These are phyloP conservation scores for Tubosaeta sp. DNA, from an alignment of 768 basidiomycete genomes.

Conservation along the genomic window DNA sequence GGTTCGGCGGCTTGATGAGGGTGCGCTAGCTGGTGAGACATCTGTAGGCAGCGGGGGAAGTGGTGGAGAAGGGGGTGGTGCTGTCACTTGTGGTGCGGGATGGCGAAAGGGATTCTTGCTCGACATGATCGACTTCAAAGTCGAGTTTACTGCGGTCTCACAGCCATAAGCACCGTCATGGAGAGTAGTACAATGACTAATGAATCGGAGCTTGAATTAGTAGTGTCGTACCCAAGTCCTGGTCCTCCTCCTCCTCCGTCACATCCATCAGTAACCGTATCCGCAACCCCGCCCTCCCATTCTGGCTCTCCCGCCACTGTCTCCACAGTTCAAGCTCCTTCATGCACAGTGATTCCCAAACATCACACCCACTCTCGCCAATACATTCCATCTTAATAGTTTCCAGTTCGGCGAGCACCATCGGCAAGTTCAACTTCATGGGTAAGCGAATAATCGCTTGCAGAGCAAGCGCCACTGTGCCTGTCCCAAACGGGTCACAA, in stretches of 20 bases:
- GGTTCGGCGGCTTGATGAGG: not conserved
- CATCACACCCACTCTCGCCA: not conserved
- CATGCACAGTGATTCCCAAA: conserved; percentile 7
- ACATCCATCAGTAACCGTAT: not conserved
- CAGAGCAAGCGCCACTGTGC: conserved; percentile 11
- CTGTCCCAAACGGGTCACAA: conserved; percentile 5
- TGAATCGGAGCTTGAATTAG: not conserved
- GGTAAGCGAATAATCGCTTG: conserved; percentile 12
- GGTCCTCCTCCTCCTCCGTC: not conserved
- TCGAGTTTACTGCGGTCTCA: not conserved
- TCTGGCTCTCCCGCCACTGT: conserved; percentile 1
- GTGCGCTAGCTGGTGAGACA: not conserved
- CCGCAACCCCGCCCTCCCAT: not conserved
- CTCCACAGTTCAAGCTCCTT: conserved; percentile 13
- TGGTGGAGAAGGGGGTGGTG: conserved; percentile 7
- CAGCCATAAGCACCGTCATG: not conserved
- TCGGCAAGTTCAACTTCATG: conserved; percentile 1
- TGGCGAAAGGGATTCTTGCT: conserved; percentile 20
- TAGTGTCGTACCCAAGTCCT: not conserved
- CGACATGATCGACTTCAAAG: conserved; percentile 4
- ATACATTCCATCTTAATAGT: conserved; percentile 11
- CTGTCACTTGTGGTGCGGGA: not conserved
- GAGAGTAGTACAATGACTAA: not conserved
- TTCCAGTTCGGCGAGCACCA: conserved; percentile 12
- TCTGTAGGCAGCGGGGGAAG: conserved; percentile 5